Conservation (phyloP, 129 eudicot species). For the Centrapalus pauciflorus region DNA sequence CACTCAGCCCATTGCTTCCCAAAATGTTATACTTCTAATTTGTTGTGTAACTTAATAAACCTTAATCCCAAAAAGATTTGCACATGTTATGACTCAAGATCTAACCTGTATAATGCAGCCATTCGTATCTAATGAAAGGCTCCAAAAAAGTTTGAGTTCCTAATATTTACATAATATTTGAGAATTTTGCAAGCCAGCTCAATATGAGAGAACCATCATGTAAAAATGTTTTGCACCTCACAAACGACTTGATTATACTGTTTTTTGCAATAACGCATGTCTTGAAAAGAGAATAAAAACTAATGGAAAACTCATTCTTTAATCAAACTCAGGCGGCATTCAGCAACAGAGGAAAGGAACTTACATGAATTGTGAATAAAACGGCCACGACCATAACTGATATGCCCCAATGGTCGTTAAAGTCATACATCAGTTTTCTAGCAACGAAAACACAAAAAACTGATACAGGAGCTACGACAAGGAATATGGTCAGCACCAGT, state of each 20-base stretch:
- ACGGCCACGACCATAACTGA: constrained; percentile 71
- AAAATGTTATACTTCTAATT: constrained; percentile 1
- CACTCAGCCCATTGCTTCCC: not conserved
- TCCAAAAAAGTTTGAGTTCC: not conserved
- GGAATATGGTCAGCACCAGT: constrained; percentile 76
- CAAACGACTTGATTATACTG: constrained; percentile 2
- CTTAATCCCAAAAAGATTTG: not conserved
- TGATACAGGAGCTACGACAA: constrained; percentile 76
- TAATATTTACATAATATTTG: not conserved
- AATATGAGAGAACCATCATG: not conserved
- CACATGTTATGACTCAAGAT: constrained; percentile 3
- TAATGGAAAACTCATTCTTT: not conserved
- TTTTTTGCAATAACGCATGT: not conserved
- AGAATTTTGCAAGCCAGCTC: not conserved
- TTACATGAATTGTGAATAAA: constrained; percentile 69
- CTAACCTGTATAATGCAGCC: not conserved
- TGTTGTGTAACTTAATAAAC: not conserved
- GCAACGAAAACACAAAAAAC: constrained; percentile 91
- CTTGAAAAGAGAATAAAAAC: not conserved
- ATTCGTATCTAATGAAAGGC: constrained; percentile 9
- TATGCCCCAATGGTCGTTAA: constrained; percentile 56
- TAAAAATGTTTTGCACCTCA: not conserved
- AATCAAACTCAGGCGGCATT: not conserved
- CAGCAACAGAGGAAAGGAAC: constrained; percentile 21
- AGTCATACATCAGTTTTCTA: constrained; percentile 66